phyloP scores from a whole-genome alignment of 805 yeast genomes.

The Helenozyma baotianmanensis region DNA sequence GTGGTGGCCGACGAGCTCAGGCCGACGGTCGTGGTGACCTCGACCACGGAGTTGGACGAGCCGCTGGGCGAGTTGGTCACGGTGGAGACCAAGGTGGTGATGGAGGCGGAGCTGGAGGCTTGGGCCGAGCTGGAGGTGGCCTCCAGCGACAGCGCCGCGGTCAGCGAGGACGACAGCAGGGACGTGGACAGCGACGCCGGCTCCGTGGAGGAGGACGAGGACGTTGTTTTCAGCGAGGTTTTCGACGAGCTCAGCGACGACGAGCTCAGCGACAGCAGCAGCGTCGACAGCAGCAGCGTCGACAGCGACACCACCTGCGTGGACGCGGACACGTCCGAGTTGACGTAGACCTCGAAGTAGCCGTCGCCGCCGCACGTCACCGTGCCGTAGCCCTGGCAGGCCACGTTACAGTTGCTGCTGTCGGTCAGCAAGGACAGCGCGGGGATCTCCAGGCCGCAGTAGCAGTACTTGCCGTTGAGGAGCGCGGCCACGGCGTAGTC shows the following conservation, averaged over 20 bases:
- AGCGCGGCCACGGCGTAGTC: conserved; percentile 28
- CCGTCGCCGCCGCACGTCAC: conserved; percentile 54
- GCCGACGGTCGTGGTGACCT: conserved; percentile 19
- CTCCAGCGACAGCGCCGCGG: neutral
- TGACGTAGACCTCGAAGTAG: conserved; percentile 43
- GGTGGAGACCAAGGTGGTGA: conserved; percentile 20
- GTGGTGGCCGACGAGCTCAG: conserved; percentile 3
- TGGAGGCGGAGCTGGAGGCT: conserved; percentile 5
- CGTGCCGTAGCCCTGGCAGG: conserved; percentile 59
- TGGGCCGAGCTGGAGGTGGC: conserved; percentile 2
- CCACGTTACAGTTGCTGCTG: conserved; percentile 16
- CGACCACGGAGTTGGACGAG: conserved; percentile 14
- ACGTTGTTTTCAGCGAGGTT: conserved; percentile 7
- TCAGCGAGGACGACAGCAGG: conserved; percentile 9
- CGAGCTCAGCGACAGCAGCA: conserved; percentile 12
- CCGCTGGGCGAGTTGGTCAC: conserved; percentile 12
- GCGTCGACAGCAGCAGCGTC: conserved; percentile 10
- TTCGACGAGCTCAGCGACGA: conserved; percentile 9
- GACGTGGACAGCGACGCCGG: conserved; percentile 6
- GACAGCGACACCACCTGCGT: conserved; percentile 11
- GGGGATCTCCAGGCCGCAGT: conserved; percentile 56
- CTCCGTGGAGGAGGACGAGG: conserved; percentile 5
- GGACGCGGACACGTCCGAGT: conserved; percentile 22
- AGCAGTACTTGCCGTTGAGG: conserved; percentile 53
- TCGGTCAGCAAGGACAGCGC: conserved; percentile 11